These are phyloP conservation scores for Fusarium transvaalense DNA, from an alignment of 2,329 filamentous ascomycete genomes.

Conservation along the genomic window DNA sequence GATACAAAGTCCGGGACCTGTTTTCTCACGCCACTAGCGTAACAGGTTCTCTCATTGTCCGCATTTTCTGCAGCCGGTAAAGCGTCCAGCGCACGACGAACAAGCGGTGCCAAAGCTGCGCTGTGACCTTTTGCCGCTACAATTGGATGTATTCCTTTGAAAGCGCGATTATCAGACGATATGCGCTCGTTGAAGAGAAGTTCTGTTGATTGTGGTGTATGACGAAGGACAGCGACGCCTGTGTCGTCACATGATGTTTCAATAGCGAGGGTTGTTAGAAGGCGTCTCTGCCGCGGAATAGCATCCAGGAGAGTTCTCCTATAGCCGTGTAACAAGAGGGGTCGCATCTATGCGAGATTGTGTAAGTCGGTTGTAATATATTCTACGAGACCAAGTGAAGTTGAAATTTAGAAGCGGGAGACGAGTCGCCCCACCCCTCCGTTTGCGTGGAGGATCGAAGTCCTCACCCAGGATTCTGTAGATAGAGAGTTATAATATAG, in stretches of 20 bases:
- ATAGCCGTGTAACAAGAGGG: conserved; percentile 14
- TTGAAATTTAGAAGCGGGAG: conserved; percentile 2
- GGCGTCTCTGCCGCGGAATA: conserved; percentile 37
- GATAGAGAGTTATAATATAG: neutral
- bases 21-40: conserved; percentile 37
- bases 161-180: conserved; percentile 81
- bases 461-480: neutral
- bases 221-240: conserved; percentile 84
- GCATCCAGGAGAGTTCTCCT: neutral
- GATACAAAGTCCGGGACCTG: conserved; percentile 83
- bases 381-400: conserved; percentile 1
- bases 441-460: neutral
- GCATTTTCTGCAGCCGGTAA: conserved; percentile 56
- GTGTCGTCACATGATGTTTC: conserved; percentile 95
- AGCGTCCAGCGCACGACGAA: conserved; percentile 71
- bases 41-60: conserved; percentile 14
- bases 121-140: conserved; percentile 82
- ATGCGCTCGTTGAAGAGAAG: conserved; percentile 85
- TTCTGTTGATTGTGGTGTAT: conserved; percentile 60
- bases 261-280: conserved; percentile 75
- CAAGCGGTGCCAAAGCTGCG: conserved; percentile 73
- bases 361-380: neutral
- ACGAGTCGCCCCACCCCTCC: conserved; percentile 16
- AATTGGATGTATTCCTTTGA: conserved; percentile 83
- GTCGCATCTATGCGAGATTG: conserved; percentile 31